These are phyloP conservation scores for Toxicodendron radicans DNA, from an alignment of 345 rosid species.

Conservation along the genomic window DNA sequence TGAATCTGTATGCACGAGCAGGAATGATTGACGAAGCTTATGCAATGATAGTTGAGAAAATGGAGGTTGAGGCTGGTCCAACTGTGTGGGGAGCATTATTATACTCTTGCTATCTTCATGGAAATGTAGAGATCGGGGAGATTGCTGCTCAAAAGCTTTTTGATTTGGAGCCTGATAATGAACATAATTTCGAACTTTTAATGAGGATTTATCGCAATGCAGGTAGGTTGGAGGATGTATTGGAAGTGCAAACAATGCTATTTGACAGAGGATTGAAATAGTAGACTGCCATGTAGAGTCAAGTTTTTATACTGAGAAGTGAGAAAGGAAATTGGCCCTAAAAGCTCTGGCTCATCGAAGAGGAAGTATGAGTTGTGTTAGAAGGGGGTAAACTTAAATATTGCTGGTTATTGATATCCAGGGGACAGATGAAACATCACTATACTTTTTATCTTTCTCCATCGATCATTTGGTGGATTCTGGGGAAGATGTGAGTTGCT, in stretches of 20 bases:
- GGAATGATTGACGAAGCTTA: slow-evolving; percentile 67
- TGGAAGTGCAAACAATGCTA: slow-evolving; percentile 67
- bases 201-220: slow-evolving; percentile 58
- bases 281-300: background rate
- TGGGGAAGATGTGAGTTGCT: background rate
- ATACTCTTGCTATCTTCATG: slow-evolving; percentile 67
- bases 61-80: slow-evolving; percentile 75
- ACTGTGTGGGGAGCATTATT: slow-evolving; percentile 89
- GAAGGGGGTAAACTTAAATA: too few species aligned
- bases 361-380: background rate
- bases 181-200: slow-evolving; percentile 73
- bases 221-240: slow-evolving; percentile 47
- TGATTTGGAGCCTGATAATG: slow-evolving; percentile 79
- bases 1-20: slow-evolving; percentile 75
- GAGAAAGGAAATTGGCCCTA: background rate
- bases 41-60: slow-evolving; percentile 45
- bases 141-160: slow-evolving; percentile 67
- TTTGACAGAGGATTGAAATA: slow-evolving; percentile 60
- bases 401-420: background rate
- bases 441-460: background rate
- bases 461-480: background rate
- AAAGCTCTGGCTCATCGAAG: background rate
- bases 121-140: slow-evolving; percentile 64
- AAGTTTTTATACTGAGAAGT: background rate
- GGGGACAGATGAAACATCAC: background rate